These are phyloP conservation scores for Colletotrichum sp. DNA, from an alignment of 2,329 filamentous ascomycete genomes.

Conservation along the genomic window DNA sequence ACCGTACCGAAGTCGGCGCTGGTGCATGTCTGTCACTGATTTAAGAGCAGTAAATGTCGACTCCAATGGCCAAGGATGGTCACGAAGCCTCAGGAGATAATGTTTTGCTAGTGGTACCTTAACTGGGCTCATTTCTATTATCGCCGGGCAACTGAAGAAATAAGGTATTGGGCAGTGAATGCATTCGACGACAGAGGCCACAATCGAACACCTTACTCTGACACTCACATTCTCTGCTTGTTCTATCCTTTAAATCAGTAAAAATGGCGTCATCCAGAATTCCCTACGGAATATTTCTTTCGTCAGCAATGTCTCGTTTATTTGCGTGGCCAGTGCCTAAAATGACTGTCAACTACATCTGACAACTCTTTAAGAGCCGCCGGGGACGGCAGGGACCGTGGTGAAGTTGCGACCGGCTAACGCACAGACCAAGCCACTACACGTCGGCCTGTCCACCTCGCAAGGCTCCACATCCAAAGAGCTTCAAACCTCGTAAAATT, in stretches of 20 bases:
- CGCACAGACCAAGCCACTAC: conserved; percentile 14
- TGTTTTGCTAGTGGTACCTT: background rate
- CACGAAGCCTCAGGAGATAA: background rate
- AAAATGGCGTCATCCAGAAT: background rate
- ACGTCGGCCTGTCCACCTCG: background rate
- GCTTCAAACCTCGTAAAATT: conserved; percentile 19
- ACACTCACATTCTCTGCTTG: background rate
- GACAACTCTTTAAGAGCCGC: background rate
- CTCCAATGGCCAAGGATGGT: background rate
- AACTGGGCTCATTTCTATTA: background rate
- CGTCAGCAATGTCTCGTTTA: background rate
- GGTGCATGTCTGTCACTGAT: background rate
- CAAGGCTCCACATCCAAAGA: conserved; percentile 15
- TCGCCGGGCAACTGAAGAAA: background rate
- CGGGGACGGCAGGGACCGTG: background rate
- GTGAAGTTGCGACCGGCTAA: background rate
- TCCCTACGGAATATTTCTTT: background rate
- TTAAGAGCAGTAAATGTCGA: background rate
- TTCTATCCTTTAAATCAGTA: background rate
- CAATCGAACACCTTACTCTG: background rate
- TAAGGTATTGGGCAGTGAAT: background rate
- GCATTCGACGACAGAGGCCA: background rate
- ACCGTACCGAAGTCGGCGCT: background rate
- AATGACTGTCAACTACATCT: background rate
- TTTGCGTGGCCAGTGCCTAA: background rate